Base-by-base conservation (phyloP, 306 rosid species). In the Nissolia schottii region DNA sequence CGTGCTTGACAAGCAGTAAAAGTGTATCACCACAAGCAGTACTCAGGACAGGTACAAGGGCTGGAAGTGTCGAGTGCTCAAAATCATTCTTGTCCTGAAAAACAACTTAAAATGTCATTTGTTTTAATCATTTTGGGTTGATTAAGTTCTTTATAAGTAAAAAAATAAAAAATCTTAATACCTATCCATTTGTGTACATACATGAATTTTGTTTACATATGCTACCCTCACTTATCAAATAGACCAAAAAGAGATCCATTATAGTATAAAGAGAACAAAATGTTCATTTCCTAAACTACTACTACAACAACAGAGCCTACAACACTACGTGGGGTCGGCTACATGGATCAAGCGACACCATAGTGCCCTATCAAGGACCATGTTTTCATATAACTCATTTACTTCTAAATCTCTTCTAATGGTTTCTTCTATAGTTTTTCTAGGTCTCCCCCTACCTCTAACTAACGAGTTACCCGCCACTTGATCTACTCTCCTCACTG, bases 11-110 rank as follows among this genome's bases (percentile, higher is more conserved):
- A 81, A 95, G 93, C 35, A 95, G 88, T 84, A 95, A 79, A 58
- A 95, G 71, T 53, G 97, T 89, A 54, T 95, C 99, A 46, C 99
- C 96, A 27, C 81, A 67, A 61, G 99, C 99, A 43, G 90, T 71
- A 68, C 90, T 91, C 74, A 95, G 79, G 78, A 87, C 96, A 48
- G 99, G 97, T 81, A 88, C 93, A 69, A 95, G 99, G 31, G 97
- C 92, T 38, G 99, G 97, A 35, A 95, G 90, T 15, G 99, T 91
- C 46, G 91, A 89, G 48, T 85, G 85, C 96, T 91, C 99, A 74
- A 95, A 95, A 77, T 95, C 99, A 81, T 79, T 79, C 87, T 86
- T 91, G 64, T 91, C 99, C 99, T 91, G 81, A 80, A 79, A 74
- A 71, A 48, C 32, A 64, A 54, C 50, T 74, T 11, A 43, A 37